phyloP scores from a whole-genome alignment of 2,329 filamentous ascomycete genomes.

The Talaromyces sp. region DNA sequence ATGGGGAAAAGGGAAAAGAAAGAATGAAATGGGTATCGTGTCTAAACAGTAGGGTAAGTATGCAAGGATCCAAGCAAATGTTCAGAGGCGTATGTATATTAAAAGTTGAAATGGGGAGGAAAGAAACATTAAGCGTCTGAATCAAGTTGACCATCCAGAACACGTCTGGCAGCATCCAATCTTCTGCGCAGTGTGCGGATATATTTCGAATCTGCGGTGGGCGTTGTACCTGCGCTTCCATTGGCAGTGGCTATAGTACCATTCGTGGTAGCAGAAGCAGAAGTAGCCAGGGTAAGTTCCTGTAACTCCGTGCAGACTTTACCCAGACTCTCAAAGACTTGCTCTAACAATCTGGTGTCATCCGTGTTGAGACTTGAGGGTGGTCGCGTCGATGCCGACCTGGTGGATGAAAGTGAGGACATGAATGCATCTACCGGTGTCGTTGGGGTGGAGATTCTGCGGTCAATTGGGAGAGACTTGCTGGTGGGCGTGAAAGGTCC shows the following conservation, averaged over 20 bases:
- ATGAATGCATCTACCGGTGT: conserved; percentile 20
- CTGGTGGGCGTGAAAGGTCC: conserved; percentile 12
- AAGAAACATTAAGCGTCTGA: conserved; percentile 10
- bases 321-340: conserved; percentile 50
- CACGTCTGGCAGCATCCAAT: conserved; percentile 69
- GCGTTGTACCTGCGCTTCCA: background rate
- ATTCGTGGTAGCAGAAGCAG: conserved; percentile 25
- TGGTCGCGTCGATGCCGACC: conserved; percentile 7
- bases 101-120: background rate
- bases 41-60: background rate
- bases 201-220: conserved; percentile 47
- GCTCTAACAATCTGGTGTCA: conserved; percentile 56
- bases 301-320: conserved; percentile 52
- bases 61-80: background rate
- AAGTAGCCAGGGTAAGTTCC: conserved; percentile 45
- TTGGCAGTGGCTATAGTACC: background rate
- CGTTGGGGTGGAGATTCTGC: conserved; percentile 15
- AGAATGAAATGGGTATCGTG: conserved; percentile 10
- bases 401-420: conserved; percentile 13
- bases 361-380: conserved; percentile 46
- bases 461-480: background rate
- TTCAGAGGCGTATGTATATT: background rate
- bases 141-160: conserved; percentile 67
- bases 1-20: background rate
- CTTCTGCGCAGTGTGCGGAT: conserved; percentile 65